Percentiles rank a stretch among this genome's conserved stretches.
These are phyloP conservation scores for Syncephalastrum racemosum DNA, from an alignment of 371 early-diverging fungal genomes.

Conservation along the genomic window DNA sequence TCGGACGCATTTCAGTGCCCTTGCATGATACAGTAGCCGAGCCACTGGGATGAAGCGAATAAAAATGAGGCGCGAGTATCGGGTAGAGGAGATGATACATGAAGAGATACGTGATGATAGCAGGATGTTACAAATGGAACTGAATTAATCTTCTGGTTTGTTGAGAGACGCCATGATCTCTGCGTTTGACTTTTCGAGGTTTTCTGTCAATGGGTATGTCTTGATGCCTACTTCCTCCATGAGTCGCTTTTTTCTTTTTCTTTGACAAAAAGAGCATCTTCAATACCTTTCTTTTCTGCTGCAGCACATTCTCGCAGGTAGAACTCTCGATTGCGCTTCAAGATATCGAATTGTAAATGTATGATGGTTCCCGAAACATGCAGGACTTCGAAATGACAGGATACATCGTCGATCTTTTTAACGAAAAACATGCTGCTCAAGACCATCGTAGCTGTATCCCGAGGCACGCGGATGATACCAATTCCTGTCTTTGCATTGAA, in stretches of 20 bases:
- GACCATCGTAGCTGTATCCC: constrained; percentile 40
- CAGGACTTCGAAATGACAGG: constrained; percentile 32
- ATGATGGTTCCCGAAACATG: constrained; percentile 41
- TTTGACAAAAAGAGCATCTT: too few relatives aligned
- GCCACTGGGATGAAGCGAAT: too few relatives aligned
- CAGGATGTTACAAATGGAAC: too few relatives aligned
- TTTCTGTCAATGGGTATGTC: neutral
- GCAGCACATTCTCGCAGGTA: constrained; percentile 32
- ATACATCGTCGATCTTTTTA: constrained; percentile 27
- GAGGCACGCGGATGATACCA: constrained; percentile 38
- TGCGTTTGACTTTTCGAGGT: neutral
- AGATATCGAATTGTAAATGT: constrained; percentile 34
- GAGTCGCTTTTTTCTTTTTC: neutral
- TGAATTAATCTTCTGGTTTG: neutral
- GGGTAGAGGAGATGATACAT: too few relatives aligned
- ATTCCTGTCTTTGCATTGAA: constrained; percentile 37
- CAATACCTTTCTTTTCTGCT: constrained; percentile 30
- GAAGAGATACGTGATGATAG: too few relatives aligned
- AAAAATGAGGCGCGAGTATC: too few relatives aligned
- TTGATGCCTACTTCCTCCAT: neutral
- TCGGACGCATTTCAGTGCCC: too few relatives aligned
- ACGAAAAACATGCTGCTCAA: constrained; percentile 40
- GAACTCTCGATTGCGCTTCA: constrained; percentile 33
- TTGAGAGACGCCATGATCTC: neutral
- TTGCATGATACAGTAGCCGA: too few relatives aligned